phyloP scores from a whole-genome alignment of 169 alveolate species.

The Cryptosporidium canis region DNA sequence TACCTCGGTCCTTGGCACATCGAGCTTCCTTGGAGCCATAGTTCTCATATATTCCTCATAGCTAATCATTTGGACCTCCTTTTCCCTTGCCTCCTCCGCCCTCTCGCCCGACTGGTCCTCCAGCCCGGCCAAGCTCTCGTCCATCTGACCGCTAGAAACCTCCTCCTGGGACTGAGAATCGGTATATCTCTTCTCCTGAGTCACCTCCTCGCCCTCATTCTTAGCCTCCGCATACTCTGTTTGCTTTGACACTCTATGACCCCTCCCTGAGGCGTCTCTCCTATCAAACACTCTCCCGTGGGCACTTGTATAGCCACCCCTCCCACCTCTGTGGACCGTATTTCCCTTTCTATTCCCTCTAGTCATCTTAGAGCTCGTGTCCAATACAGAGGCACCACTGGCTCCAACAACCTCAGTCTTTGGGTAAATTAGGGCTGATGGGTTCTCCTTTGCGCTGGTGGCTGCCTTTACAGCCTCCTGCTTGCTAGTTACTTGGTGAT shows the following conservation, averaged over 20 bases:
- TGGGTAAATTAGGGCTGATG: constrained; percentile 31
- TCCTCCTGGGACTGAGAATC: background rate
- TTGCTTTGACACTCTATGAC: constrained; percentile 29
- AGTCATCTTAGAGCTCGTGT: background rate
- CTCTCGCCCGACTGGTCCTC: background rate
- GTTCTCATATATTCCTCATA: constrained; percentile 57
- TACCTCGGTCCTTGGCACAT: background rate
- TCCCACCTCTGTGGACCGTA: constrained; percentile 64
- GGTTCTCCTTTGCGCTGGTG: constrained; percentile 4
- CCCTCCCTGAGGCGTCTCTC: constrained; percentile 67
- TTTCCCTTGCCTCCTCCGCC: background rate
- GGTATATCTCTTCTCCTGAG: background rate
- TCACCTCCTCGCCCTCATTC: background rate
- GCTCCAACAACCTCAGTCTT: background rate
- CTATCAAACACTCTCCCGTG: constrained; percentile 69
- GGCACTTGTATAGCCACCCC: constrained; percentile 39
- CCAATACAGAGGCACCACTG: background rate
- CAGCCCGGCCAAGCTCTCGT: background rate
- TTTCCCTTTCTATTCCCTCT: constrained; percentile 28
- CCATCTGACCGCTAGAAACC: background rate
- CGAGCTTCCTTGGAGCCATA: constrained; percentile 32
- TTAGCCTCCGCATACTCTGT: background rate
- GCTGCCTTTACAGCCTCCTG: constrained; percentile 6
- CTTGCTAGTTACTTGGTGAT: background rate
- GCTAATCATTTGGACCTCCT: constrained; percentile 10